Evolutionary conservation across 1,284 basidiomycete genomes (phyloP), one percentile per base, ranked within the genome.

Genomic region (Meira nashicola): DNA sequence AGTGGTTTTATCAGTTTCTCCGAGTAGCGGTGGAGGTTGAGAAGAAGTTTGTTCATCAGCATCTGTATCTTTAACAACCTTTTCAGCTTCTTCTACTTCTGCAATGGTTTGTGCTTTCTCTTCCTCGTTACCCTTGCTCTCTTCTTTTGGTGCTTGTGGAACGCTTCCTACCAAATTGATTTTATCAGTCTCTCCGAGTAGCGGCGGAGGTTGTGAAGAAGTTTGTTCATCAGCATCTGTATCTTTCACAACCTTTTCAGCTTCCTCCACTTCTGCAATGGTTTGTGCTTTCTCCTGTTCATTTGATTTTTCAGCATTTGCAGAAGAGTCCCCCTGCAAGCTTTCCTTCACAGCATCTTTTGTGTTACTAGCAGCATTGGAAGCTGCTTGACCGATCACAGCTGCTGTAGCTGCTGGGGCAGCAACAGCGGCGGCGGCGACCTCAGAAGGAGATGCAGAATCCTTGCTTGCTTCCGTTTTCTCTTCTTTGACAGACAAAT

Each of bases 311-410:
- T 12, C 40, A 14, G 40, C 40, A 12, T 12, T n/a, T n/a, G 14
- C 12, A 12, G 40, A 41, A 12, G 40, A n/a, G n/a, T 14, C 12
- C 14, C 12, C n/a, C n/a, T 12, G 40, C 40, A n/a, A 41, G 40
- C 40, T 41, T 41, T 33, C 28, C 28, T 33, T 33, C 8, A 33
- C 28, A 33, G 28, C 28, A 33, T 33, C 28, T 33, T 33, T 33
- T 33, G 28, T 44, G 17, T 44, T 25, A 9, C 17, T 38, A 89
- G 83, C 66, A 99, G 78, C 57, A 95, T 83, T 0, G 84, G 80
- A 33, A 92, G 90, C 78, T 95, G 21, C 51, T 25, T 5, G 14
- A 12, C 51, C 23, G 7, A 33, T 40, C n/a, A 56, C 47, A 17
- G 55, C 41, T 33, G 55, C 55, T 14, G 55, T 56, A 17, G 55